A percentile compares a stretch with the other conserved stretches of the same genome.
These are phyloP conservation scores for Carex sylvatica DNA, from an alignment of 202 grass and related monocot genomes.

Conservation along the genomic window DNA sequence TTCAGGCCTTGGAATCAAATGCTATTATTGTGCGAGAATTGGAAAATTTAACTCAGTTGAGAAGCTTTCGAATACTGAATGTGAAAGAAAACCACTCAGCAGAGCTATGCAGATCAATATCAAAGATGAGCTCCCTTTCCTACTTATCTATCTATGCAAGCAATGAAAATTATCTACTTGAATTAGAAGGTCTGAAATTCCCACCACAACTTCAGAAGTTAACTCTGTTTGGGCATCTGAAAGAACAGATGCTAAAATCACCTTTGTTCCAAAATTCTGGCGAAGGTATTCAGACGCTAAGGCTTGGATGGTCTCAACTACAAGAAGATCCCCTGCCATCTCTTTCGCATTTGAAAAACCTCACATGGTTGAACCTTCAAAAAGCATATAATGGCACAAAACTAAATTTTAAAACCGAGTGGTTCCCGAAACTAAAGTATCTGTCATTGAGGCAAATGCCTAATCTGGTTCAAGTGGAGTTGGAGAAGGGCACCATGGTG, in stretches of 20 bases:
- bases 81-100: constrained; percentile 16
- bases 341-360: constrained; percentile 30
- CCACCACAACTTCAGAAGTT: constrained; percentile 11
- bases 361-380: constrained; percentile 34
- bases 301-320: constrained; percentile 25
- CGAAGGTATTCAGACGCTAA: constrained; percentile 23
- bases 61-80: constrained; percentile 40
- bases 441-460: constrained; percentile 25
- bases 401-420: constrained; percentile 24
- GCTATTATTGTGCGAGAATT: constrained; percentile 24
- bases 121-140: constrained; percentile 28
- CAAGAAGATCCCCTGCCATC: constrained; percentile 34
- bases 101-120: constrained; percentile 34
- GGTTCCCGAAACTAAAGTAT: constrained; percentile 33
- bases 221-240: constrained; percentile 28
- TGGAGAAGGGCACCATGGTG: constrained; percentile 25
- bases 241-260: constrained; percentile 2
- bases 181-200: constrained; percentile 12
- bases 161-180: constrained; percentile 36
- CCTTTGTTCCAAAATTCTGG: constrained; percentile 17
- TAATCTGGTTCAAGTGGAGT: constrained; percentile 28
- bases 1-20: constrained; percentile 31
- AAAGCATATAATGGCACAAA: constrained; percentile 17
- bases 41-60: constrained; percentile 26
- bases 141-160: constrained; percentile 34